phyloP scores from a whole-genome alignment of 2,329 filamentous ascomycete species.

The Diaporthe sp. region DNA sequence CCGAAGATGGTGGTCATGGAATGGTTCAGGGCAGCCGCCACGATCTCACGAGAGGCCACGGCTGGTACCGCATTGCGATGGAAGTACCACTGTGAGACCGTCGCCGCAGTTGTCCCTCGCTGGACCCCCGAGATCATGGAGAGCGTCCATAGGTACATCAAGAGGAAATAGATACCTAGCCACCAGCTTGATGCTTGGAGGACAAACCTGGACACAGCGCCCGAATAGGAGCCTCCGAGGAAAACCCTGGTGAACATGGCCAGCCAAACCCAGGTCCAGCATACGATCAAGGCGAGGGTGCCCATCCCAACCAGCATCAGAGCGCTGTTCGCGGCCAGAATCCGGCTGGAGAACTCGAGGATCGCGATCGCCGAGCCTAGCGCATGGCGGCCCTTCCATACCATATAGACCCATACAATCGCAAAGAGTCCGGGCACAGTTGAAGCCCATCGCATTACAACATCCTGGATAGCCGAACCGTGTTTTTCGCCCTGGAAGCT shows the following conservation, averaged over 20 bases:
- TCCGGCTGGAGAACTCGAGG: slow-evolving; percentile 90
- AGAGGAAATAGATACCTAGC: slow-evolving; percentile 89
- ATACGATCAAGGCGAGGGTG: slow-evolving; percentile 78
- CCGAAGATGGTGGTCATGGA: slow-evolving; percentile 89
- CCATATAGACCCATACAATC: slow-evolving; percentile 83
- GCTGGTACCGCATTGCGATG: slow-evolving; percentile 86
- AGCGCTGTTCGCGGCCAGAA: slow-evolving; percentile 85
- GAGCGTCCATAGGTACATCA: slow-evolving; percentile 96
- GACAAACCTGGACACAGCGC: slow-evolving; percentile 72
- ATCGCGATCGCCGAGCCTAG: slow-evolving; percentile 87
- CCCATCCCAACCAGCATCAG: slow-evolving; percentile 86
- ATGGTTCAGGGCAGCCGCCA: slow-evolving; percentile 84
- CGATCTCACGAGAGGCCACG: slow-evolving; percentile 82
- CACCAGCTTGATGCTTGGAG: slow-evolving; percentile 93
- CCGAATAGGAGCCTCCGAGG: slow-evolving; percentile 86
- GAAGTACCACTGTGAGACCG: slow-evolving; percentile 99
- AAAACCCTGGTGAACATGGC: slow-evolving; percentile 97
- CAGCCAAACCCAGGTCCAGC: slow-evolving; percentile 97
- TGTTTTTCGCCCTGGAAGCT: slow-evolving; percentile 84
- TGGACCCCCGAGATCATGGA: slow-evolving; percentile 90
- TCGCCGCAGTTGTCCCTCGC: slow-evolving; percentile 90
- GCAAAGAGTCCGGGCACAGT: slow-evolving; percentile 80
- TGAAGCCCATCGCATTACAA: slow-evolving; percentile 87
- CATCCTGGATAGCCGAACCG: slow-evolving; percentile 85
- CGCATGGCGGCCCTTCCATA: slow-evolving; percentile 82